Evolutionary conservation across 352 stramenopile species (phyloP).

Genomic region (Phytophthora macrochlamydospora): DNA sequence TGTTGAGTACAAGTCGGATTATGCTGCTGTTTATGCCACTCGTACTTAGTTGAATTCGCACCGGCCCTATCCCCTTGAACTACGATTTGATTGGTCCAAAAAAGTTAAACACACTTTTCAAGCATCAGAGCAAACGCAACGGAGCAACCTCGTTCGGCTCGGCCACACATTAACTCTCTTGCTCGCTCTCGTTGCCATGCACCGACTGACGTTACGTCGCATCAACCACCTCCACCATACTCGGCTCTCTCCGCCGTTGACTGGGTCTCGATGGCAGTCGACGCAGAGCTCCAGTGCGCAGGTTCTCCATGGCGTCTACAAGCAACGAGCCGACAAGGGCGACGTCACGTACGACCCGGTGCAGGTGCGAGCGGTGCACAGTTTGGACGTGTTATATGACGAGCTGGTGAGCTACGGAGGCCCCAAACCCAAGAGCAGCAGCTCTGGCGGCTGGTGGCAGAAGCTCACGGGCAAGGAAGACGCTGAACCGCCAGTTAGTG

Average conservation of each 20-base stretch:
- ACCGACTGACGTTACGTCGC: slow-evolving; percentile 14
- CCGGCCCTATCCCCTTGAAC: too few species aligned
- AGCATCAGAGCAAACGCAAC: slow-evolving; percentile 19
- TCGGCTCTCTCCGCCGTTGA: not conserved
- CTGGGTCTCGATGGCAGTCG: slow-evolving; percentile 17
- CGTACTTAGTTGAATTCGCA: slow-evolving; percentile 6
- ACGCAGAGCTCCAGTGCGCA: slow-evolving; percentile 24
- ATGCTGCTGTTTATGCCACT: slow-evolving; percentile 12
- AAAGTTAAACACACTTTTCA: too few species aligned
- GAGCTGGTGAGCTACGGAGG: slow-evolving; percentile 58
- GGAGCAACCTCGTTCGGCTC: slow-evolving; percentile 15
- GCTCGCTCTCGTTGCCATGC: slow-evolving; percentile 10
- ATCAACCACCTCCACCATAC: slow-evolving; percentile 1
- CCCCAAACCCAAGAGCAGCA: slow-evolving; percentile 20
- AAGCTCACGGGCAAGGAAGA: slow-evolving; percentile 42
- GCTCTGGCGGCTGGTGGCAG: slow-evolving; percentile 52
- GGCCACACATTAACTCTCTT: slow-evolving; percentile 1
- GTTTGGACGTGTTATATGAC: slow-evolving; percentile 69
- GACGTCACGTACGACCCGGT: slow-evolving; percentile 74
- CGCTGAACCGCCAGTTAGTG: slow-evolving; percentile 1
- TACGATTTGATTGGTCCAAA: too few species aligned
- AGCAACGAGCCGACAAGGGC: slow-evolving; percentile 53
- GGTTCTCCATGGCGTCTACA: slow-evolving; percentile 62
- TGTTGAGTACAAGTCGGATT: slow-evolving; percentile 5
- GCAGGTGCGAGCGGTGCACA: slow-evolving; percentile 65